Conservation (phyloP, 2,329 filamentous ascomycete species). For the Fusarium compactum region DNA sequence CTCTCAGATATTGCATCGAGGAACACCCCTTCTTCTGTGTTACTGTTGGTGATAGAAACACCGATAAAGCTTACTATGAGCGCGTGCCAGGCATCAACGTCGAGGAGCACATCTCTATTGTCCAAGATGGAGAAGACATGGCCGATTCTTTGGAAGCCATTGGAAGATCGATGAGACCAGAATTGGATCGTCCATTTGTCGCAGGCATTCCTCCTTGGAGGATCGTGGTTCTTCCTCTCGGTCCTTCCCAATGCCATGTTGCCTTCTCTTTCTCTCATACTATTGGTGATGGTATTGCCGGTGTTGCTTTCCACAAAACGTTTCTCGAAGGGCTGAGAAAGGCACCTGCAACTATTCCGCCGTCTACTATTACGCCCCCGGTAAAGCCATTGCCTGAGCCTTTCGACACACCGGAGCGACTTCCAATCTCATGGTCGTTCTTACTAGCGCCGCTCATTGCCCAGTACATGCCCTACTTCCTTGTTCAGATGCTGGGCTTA, state of each 20-base stretch:
- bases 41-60: constrained; percentile 32
- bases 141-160: constrained; percentile 8
- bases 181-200: constrained; percentile 35
- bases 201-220: constrained; percentile 40
- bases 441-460: constrained; percentile 38
- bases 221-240: constrained; percentile 35
- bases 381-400: constrained; percentile 24
- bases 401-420: constrained; percentile 42
- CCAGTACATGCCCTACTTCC: constrained; percentile 28
- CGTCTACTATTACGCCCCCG: constrained; percentile 7
- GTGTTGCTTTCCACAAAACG: constrained; percentile 40
- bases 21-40: constrained; percentile 41
- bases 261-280: constrained; percentile 42
- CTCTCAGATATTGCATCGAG: constrained; percentile 35
- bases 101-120: constrained; percentile 35
- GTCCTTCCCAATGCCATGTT: constrained; percentile 28
- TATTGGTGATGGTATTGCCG: constrained; percentile 43
- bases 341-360: not conserved
- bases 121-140: not conserved
- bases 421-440: constrained; percentile 43
- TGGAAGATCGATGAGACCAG: constrained; percentile 18
- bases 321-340: constrained; percentile 32
- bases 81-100: constrained; percentile 33
- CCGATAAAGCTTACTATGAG: constrained; percentile 41
- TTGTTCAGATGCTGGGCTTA: constrained; percentile 32